phyloP scores from a whole-genome alignment of 2,329 filamentous ascomycete genomes.

The Fusarium coffeatum region DNA sequence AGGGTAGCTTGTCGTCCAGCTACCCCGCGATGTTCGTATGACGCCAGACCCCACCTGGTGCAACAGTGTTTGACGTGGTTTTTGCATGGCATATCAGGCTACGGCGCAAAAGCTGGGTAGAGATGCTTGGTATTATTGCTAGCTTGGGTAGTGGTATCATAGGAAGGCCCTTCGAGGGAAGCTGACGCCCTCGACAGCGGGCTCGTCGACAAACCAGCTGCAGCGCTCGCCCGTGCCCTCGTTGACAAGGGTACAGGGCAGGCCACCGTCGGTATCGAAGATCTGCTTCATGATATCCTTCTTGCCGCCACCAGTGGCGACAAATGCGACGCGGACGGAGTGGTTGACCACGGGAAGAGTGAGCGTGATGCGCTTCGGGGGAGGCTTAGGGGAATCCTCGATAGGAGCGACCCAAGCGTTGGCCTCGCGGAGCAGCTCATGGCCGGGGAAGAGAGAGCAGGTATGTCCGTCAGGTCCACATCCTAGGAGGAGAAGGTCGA shows the following conservation, averaged over 20 bases:
- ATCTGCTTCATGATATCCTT: slow-evolving; percentile 92
- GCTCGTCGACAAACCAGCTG: slow-evolving; percentile 93
- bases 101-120: slow-evolving; percentile 17
- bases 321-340: slow-evolving; percentile 86
- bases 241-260: slow-evolving; percentile 92
- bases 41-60: slow-evolving; percentile 21
- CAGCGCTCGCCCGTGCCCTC: slow-evolving; percentile 84
- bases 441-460: slow-evolving; percentile 93
- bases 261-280: slow-evolving; percentile 80
- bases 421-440: slow-evolving; percentile 85
- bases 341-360: slow-evolving; percentile 92
- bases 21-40: slow-evolving; percentile 36
- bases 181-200: slow-evolving; percentile 85
- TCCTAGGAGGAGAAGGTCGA: slow-evolving; percentile 92
- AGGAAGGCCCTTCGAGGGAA: slow-evolving; percentile 80
- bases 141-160: slow-evolving; percentile 44
- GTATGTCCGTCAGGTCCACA: slow-evolving; percentile 97
- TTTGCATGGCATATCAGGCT: slow-evolving; percentile 22
- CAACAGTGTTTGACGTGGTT: slow-evolving; percentile 12
- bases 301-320: slow-evolving; percentile 90
- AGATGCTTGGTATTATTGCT: slow-evolving; percentile 23
- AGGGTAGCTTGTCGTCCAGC: slow-evolving; percentile 25
- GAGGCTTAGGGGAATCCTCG: slow-evolving; percentile 94
- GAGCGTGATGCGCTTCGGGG: slow-evolving; percentile 88
- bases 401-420: slow-evolving; percentile 94